A percentile compares a stretch with the other conserved stretches of the same genome.
phyloP scores from a whole-genome alignment of 192 early-diverging fungal species.

The Entomortierella chlamydospora region DNA sequence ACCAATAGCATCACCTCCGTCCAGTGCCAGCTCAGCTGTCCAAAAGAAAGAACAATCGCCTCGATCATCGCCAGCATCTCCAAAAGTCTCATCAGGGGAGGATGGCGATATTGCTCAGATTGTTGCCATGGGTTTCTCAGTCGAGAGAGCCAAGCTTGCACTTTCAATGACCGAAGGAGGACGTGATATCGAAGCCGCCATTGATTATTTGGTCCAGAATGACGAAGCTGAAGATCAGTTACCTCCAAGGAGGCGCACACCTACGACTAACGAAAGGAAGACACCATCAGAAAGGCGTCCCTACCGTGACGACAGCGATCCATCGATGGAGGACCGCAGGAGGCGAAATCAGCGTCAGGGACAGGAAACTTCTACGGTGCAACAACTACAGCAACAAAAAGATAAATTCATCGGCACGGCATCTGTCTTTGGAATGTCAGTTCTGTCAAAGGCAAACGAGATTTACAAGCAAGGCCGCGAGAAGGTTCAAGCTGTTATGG shows the following conservation, averaged over 20 bases:
- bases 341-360: conserved; percentile 14
- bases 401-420: conserved; percentile 67
- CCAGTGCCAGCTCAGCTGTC: conserved; percentile 15
- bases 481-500: conserved; percentile 69
- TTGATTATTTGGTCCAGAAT: conserved; percentile 63
- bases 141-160: conserved; percentile 71
- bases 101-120: conserved; percentile 77
- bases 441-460: conserved; percentile 75
- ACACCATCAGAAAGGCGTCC: neutral
- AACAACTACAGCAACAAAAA: conserved; percentile 61
- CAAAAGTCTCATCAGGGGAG: conserved; percentile 17
- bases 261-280: neutral
- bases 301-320: conserved; percentile 31
- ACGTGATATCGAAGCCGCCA: conserved; percentile 65
- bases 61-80: neutral
- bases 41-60: conserved; percentile 8
- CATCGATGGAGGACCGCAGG: conserved; percentile 28
- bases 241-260: conserved; percentile 11
- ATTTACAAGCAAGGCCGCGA: conserved; percentile 71
- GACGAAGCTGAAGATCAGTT: conserved; percentile 45
- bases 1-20: conserved; percentile 9
- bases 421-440: conserved; percentile 67
- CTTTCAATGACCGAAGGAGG: conserved; percentile 74
- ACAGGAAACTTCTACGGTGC: conserved; percentile 19
- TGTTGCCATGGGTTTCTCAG: conserved; percentile 84